These are phyloP conservation scores for Biscutella laevigata DNA, from an alignment of 441 rosid species.

Conservation along the genomic window DNA sequence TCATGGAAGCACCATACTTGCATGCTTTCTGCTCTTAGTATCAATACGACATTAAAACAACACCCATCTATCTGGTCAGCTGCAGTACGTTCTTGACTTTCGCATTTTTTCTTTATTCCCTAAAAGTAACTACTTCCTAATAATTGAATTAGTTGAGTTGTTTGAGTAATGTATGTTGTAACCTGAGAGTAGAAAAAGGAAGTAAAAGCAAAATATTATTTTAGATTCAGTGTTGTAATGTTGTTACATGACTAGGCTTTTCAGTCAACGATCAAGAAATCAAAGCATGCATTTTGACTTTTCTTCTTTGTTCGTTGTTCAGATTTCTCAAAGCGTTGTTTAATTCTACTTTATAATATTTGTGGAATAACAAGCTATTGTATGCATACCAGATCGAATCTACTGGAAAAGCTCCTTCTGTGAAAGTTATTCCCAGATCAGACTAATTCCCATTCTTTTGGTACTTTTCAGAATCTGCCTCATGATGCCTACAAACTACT, in stretches of 20 bases:
- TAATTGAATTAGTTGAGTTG: constrained; percentile 4
- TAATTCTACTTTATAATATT: neutral
- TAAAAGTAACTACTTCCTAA: neutral
- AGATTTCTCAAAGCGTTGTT: constrained; percentile 5
- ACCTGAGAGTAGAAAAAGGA: constrained; percentile 9
- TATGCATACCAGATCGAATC: constrained; percentile 3
- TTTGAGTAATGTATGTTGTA: constrained; percentile 4
- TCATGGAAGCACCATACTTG: constrained; percentile 97
- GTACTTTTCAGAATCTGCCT: constrained; percentile 70
- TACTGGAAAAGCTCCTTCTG: constrained; percentile 10
- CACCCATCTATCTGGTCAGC: constrained; percentile 98
- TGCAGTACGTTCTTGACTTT: constrained; percentile 44
- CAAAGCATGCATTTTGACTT: neutral
- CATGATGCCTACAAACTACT: constrained; percentile 95
- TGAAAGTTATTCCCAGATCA: constrained; percentile 1
- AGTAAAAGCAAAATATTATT: constrained; percentile 2
- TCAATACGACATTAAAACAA: constrained; percentile 87
- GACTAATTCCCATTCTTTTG: constrained; percentile 15
- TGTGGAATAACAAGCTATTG: neutral
- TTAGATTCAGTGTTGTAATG: neutral
- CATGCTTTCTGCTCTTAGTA: constrained; percentile 91
- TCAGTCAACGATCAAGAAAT: constrained; percentile 5
- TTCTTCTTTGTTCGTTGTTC: neutral
- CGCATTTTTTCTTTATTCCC: constrained; percentile 7
- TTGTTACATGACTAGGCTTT: constrained; percentile 18